Conservation (phyloP, 2,329 filamentous ascomycete species). For the Botrytis sinoallii region DNA sequence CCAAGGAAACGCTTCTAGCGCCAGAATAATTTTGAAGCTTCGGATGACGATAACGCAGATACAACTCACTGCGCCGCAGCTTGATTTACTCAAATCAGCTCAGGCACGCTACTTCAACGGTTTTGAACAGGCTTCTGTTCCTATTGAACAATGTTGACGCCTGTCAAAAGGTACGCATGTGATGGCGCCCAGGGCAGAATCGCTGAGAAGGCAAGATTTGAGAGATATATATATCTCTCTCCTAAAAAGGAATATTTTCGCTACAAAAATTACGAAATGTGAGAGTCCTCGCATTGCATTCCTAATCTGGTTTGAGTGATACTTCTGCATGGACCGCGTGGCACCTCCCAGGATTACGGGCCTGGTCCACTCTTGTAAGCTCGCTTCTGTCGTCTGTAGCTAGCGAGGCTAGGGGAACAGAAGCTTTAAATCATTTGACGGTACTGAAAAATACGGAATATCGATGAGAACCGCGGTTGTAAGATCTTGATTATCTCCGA, state of each 20-base stretch:
- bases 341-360: not conserved
- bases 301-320: not conserved
- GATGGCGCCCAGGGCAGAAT: not conserved
- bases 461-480: not conserved
- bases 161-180: not conserved
- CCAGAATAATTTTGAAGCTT: not conserved
- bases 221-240: too few species aligned
- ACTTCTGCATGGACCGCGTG: not conserved
- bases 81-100: not conserved
- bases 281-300: slow-evolving; percentile 4
- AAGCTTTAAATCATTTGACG: not conserved
- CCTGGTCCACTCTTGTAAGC: not conserved
- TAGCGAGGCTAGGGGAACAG: not conserved
- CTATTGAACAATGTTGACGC: not conserved
- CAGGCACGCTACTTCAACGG: not conserved
- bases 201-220: not conserved
- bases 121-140: not conserved
- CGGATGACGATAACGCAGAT: not conserved
- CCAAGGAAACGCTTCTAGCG: not conserved
- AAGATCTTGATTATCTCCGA: not conserved
- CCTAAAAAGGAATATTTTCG: not conserved
- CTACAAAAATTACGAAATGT: not conserved
- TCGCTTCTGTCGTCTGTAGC: not conserved
- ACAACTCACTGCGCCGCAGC: not conserved
- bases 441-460: not conserved